Percentiles rank a stretch among this genome's conserved stretches.
phyloP scores from a whole-genome alignment of 139 green algal genomes.

The Pseudopediastrum boryanum region DNA sequence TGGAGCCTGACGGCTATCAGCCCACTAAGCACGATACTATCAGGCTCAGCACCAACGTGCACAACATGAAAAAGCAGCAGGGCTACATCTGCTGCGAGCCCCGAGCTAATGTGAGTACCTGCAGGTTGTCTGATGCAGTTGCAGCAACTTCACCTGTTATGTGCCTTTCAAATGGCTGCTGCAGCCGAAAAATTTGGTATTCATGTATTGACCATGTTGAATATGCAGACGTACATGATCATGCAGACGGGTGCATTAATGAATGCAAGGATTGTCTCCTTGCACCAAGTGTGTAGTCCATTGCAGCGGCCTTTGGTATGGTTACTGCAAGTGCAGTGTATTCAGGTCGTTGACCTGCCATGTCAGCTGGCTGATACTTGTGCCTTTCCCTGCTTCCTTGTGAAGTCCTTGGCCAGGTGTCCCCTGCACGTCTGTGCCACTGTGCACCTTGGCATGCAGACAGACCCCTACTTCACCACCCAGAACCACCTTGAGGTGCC shows the following conservation, averaged over 20 bases:
- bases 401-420: no score
- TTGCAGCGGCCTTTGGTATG: no score
- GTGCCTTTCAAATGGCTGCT: not conserved
- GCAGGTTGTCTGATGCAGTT: no score
- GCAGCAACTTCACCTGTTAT: not conserved
- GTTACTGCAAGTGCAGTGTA: not conserved
- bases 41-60: slow-evolving; percentile 54
- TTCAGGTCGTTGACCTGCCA: not conserved
- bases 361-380: not conserved
- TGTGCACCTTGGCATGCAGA: slow-evolving; percentile 24
- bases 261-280: no score
- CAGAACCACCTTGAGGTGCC: slow-evolving; percentile 46
- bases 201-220: no score
- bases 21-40: slow-evolving; percentile 76
- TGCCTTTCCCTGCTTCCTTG: not conserved
- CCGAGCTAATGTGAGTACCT: slow-evolving; percentile 30
- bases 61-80: slow-evolving; percentile 59
- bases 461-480: slow-evolving; percentile 43
- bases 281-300: no score
- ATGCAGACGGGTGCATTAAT: no score
- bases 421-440: slow-evolving; percentile 23
- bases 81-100: slow-evolving; percentile 71
- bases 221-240: no score
- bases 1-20: slow-evolving; percentile 57
- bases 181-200: no score